Percentiles rank a stretch among this genome's conserved stretches.
Evolutionary conservation across 441 rosid species (phyloP).

Genomic region (Populus trichocarpa): DNA sequence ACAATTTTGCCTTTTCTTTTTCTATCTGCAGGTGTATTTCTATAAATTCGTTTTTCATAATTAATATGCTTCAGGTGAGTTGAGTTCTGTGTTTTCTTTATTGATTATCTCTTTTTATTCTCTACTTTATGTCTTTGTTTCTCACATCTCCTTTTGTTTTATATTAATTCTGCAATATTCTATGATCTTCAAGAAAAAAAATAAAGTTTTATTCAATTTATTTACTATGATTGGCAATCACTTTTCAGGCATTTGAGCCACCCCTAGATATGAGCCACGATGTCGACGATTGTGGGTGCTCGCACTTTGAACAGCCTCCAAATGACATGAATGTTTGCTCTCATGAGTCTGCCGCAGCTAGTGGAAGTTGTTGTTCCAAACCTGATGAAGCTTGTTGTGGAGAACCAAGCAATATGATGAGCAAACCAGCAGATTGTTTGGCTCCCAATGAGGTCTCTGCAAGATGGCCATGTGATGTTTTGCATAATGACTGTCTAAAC

Average conservation of each 20-base stretch:
- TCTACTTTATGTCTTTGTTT: neutral
- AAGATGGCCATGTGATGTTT: constrained; percentile 10
- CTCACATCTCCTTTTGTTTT: neutral
- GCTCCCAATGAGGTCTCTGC: constrained; percentile 33
- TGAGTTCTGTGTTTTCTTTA: constrained; percentile 14
- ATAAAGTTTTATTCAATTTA: constrained; percentile 8
- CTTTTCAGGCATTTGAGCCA: constrained; percentile 89
- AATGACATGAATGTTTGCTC: constrained; percentile 45
- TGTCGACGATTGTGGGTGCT: constrained; percentile 45
- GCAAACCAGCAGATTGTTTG: constrained; percentile 25
- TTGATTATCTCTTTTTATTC: neutral
- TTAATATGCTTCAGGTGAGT: constrained; percentile 84
- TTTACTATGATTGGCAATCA: constrained; percentile 16
- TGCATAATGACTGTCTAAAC: constrained; percentile 1
- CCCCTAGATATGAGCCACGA: constrained; percentile 93
- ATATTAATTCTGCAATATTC: neutral
- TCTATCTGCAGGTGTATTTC: constrained; percentile 76
- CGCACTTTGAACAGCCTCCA: constrained; percentile 37
- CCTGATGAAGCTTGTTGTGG: constrained; percentile 22
- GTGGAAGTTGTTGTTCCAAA: constrained; percentile 38
- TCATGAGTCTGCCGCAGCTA: constrained; percentile 36
- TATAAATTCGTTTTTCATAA: constrained; percentile 71
- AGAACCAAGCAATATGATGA: constrained; percentile 28
- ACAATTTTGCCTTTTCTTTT: constrained; percentile 15
- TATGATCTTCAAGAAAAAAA: neutral